phyloP scores from a whole-genome alignment of 768 basidiomycete genomes.

The Lentinula guzmanii region DNA sequence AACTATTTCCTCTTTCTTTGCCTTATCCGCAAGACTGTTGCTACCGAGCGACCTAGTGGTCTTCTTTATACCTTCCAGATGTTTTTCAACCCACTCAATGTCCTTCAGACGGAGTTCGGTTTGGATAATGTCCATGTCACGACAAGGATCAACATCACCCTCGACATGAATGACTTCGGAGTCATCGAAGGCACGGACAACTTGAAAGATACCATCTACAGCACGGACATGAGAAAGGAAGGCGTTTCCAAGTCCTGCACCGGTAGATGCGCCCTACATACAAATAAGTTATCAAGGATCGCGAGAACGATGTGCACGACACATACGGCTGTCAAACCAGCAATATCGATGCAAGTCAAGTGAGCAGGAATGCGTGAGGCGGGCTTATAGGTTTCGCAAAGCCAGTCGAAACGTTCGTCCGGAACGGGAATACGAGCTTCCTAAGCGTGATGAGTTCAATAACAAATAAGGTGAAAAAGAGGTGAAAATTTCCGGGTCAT shows the following conservation, averaged over 20 bases:
- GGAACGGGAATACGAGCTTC: constrained; percentile 96
- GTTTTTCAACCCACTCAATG: constrained; percentile 97
- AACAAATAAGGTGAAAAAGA: background rate
- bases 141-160: constrained; percentile 91
- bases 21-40: constrained; percentile 83
- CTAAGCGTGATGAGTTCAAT: constrained; percentile 17
- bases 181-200: constrained; percentile 96
- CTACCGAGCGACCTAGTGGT: constrained; percentile 64
- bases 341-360: constrained; percentile 97
- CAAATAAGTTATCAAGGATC: background rate
- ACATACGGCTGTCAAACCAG: constrained; percentile 88
- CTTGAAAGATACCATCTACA: constrained; percentile 98
- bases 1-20: constrained; percentile 94
- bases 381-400: constrained; percentile 88
- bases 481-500: background rate
- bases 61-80: constrained; percentile 75
- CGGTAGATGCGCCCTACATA: constrained; percentile 86
- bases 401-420: constrained; percentile 92
- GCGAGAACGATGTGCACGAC: background rate
- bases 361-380: constrained; percentile 84
- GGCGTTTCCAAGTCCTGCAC: constrained; percentile 95
- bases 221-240: constrained; percentile 97
- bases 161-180: constrained; percentile 99
- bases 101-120: constrained; percentile 94
- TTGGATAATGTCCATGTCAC: constrained; percentile 97